phyloP scores from a whole-genome alignment of 1,284 basidiomycete species.

The Ceratobasidium sp. region DNA sequence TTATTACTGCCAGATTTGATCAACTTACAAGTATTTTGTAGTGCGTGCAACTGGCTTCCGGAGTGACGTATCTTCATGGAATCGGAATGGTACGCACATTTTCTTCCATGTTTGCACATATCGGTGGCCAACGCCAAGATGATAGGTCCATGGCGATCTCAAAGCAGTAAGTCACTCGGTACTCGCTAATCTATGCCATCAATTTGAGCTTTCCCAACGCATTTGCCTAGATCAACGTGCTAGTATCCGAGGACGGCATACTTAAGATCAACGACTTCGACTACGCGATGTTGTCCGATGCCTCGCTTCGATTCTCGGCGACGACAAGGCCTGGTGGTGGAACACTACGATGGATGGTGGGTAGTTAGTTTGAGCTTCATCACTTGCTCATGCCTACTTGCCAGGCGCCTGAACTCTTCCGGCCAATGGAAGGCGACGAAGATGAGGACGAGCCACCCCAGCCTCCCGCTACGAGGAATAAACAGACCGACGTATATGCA shows the following conservation, averaged over 20 bases:
- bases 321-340: background rate
- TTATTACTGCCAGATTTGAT: background rate
- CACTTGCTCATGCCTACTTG: background rate
- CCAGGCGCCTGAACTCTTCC: background rate
- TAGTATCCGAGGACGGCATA: background rate
- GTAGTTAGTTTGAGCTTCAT: background rate
- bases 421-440: too few relatives aligned
- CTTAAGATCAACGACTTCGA: background rate
- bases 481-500: too few relatives aligned
- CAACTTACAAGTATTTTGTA: background rate
- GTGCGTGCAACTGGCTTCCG: background rate
- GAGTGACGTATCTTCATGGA: background rate
- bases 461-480: too few relatives aligned
- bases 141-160: background rate
- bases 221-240: background rate
- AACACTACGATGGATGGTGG: slow-evolving; percentile 1
- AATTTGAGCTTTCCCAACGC: too few relatives aligned
- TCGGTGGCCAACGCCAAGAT: background rate
- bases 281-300: background rate
- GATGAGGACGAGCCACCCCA: too few relatives aligned
- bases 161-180: background rate
- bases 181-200: too few relatives aligned
- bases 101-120: too few relatives aligned
- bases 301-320: background rate
- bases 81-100: background rate